These are phyloP conservation scores for Isabelozyma heimii DNA, from an alignment of 805 yeast species.

Conservation along the genomic window DNA sequence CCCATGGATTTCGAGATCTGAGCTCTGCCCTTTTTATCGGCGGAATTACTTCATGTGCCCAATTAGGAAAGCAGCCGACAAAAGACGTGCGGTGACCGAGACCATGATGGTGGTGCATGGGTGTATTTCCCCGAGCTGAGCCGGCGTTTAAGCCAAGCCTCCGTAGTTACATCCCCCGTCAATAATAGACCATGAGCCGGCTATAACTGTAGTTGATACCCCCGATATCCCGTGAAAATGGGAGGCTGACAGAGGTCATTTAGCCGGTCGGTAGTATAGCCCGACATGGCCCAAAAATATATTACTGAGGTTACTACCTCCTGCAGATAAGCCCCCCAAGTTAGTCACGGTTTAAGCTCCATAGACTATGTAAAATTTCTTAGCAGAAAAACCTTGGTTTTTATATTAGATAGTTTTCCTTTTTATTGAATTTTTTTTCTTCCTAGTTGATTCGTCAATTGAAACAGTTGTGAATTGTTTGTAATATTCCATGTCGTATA, in stretches of 20 bases:
- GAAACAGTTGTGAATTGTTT: background rate
- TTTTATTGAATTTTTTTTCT: background rate
- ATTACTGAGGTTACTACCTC: background rate
- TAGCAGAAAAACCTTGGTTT: background rate
- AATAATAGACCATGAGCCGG: too few species aligned
- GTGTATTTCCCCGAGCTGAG: background rate
- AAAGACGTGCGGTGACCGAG: background rate
- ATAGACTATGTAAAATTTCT: background rate
- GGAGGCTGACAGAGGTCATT: background rate
- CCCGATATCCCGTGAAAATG: too few species aligned
- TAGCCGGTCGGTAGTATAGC: background rate
- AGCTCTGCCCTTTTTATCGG: conserved; percentile 1
- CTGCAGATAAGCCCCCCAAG: background rate
- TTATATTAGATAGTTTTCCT: background rate
- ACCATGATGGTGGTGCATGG: background rate
- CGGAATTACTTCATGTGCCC: background rate
- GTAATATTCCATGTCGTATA: conserved; percentile 4
- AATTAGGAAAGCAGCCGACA: background rate
- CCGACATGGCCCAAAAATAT: background rate
- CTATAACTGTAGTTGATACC: background rate
- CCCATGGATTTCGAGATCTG: conserved; percentile 2
- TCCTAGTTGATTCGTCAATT: too few species aligned
- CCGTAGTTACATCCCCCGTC: background rate
- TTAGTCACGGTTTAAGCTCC: background rate
- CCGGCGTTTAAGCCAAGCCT: background rate